A percentile compares a stretch with the other conserved stretches of the same genome.
These are phyloP conservation scores for Rhynchosporium agropyri DNA, from an alignment of 2,329 filamentous ascomycete genomes.

Conservation along the genomic window DNA sequence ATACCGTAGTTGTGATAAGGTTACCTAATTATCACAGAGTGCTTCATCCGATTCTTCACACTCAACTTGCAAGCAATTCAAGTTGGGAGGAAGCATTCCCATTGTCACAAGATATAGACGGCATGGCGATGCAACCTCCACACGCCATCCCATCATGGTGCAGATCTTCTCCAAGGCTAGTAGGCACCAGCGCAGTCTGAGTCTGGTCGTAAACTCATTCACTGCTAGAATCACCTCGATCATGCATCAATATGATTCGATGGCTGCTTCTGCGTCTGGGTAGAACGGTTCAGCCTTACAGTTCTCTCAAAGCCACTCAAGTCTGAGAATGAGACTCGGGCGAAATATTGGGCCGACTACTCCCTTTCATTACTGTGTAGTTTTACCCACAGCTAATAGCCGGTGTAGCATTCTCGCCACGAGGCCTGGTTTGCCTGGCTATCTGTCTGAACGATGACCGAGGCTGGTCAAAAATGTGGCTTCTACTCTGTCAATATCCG, in stretches of 20 bases:
- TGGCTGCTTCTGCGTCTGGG: not conserved
- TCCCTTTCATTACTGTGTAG: not conserved
- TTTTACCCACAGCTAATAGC: not conserved
- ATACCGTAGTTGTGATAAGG: too few species aligned
- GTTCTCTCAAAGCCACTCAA: slow-evolving; percentile 20
- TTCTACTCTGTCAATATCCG: not conserved
- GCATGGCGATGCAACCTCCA: slow-evolving; percentile 16
- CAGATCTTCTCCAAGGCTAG: not conserved
- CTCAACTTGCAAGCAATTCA: not conserved
- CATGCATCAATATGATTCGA: slow-evolving; percentile 7
- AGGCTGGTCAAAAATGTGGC: slow-evolving; percentile 20
- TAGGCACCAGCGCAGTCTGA: slow-evolving; percentile 24
- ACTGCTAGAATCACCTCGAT: not conserved
- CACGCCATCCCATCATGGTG: not conserved
- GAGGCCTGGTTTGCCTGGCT: slow-evolving; percentile 21
- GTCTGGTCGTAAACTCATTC: slow-evolving; percentile 23
- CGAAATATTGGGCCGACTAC: slow-evolving; percentile 30
- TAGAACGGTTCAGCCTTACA: slow-evolving; percentile 31
- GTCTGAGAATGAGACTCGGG: slow-evolving; percentile 24
- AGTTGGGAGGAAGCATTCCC: not conserved
- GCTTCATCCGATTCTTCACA: not conserved
- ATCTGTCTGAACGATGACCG: slow-evolving; percentile 2
- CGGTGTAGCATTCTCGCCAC: slow-evolving; percentile 25
- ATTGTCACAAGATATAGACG: slow-evolving; percentile 21
- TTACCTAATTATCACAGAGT: too few species aligned